Conservation (phyloP, 2,329 filamentous ascomycete genomes). For the Microsporum canis region DNA sequence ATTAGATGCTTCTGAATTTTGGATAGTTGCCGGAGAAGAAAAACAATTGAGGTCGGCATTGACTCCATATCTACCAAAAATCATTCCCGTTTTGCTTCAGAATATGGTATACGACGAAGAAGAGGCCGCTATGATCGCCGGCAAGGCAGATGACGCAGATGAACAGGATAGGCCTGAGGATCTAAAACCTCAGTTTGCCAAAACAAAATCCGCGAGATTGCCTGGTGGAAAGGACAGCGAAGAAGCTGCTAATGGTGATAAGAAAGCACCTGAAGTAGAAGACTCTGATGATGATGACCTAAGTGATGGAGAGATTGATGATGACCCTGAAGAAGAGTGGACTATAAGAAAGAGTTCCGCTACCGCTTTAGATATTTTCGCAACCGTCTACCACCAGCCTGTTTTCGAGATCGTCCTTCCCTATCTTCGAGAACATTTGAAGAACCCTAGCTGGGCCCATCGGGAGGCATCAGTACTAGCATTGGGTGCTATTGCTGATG, state of each 20-base stretch:
- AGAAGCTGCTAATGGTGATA: conserved; percentile 30
- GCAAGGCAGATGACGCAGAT: conserved; percentile 79
- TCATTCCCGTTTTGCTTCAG: conserved; percentile 80
- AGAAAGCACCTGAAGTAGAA: conserved; percentile 41
- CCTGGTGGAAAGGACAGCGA: conserved; percentile 39
- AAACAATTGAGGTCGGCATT: conserved; percentile 64
- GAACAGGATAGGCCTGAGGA: conserved; percentile 83
- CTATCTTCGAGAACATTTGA: conserved; percentile 81
- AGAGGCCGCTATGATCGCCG: conserved; percentile 74
- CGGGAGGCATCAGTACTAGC: conserved; percentile 90
- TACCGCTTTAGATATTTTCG: conserved; percentile 86
- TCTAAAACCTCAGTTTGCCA: conserved; percentile 85
- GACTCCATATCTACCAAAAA: conserved; percentile 65
- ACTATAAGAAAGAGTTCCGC: conserved; percentile 95
- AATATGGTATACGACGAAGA: conserved; percentile 97
- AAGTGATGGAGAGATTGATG: conserved; percentile 74
- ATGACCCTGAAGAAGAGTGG: conserved; percentile 79
- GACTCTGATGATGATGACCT: conserved; percentile 60
- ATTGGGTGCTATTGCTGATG: conserved; percentile 86
- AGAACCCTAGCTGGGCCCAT: conserved; percentile 79
- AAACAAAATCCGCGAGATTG: conserved; percentile 50
- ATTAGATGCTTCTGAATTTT: conserved; percentile 93
- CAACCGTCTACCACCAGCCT: conserved; percentile 72
- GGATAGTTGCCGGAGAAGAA: conserved; percentile 87
- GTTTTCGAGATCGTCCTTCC: conserved; percentile 89